These are phyloP conservation scores for Tricholomella constricta DNA, from an alignment of 768 basidiomycete genomes.

Conservation along the genomic window DNA sequence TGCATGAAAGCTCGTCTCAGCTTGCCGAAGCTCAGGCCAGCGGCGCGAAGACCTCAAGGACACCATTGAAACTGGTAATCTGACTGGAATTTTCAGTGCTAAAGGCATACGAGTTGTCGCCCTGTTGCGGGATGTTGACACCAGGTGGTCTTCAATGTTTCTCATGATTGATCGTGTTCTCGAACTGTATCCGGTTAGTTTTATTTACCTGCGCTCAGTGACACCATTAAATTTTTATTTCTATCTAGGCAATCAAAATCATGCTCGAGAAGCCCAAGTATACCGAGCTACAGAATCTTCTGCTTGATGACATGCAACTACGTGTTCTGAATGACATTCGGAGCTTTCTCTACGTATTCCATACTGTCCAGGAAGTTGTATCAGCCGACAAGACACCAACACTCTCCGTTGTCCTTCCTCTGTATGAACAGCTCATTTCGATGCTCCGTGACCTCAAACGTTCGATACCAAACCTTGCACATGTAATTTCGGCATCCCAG, in stretches of 20 bases:
- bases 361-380: constrained; percentile 24
- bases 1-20: constrained; percentile 9
- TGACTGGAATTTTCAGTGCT: background rate
- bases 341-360: constrained; percentile 21
- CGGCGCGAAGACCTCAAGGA: constrained; percentile 8
- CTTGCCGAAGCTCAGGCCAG: constrained; percentile 16
- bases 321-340: constrained; percentile 24
- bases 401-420: constrained; percentile 26
- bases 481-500: background rate
- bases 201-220: background rate
- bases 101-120: constrained; percentile 19
- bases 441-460: constrained; percentile 9
- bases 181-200: constrained; percentile 21
- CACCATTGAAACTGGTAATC: constrained; percentile 12
- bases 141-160: constrained; percentile 34
- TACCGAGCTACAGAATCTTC: background rate
- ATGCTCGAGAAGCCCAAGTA: background rate
- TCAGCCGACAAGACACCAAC: constrained; percentile 20
- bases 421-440: constrained; percentile 27
- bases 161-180: constrained; percentile 33
- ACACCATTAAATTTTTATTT: background rate
- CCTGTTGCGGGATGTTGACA: constrained; percentile 29
- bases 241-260: constrained; percentile 6
- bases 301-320: background rate
- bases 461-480: background rate